These are phyloP conservation scores for Scheffersomyces coipomensis DNA, from an alignment of 805 yeast genomes.

Conservation along the genomic window DNA sequence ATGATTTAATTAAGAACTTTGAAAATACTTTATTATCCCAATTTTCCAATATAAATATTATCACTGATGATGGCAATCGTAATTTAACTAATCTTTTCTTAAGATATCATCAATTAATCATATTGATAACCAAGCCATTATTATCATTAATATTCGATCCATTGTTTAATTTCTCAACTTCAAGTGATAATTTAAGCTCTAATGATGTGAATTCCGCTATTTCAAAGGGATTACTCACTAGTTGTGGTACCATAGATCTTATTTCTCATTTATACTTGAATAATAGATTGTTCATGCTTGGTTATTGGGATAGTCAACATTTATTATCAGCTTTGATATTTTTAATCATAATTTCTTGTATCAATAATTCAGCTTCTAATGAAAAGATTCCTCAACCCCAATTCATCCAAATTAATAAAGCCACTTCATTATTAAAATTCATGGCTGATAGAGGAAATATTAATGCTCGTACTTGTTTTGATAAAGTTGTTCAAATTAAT, in stretches of 20 bases:
- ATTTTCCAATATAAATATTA: conserved; percentile 7
- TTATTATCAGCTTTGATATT: conserved; percentile 30
- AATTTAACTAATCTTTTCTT: conserved; percentile 32
- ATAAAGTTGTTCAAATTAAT: conserved; percentile 26
- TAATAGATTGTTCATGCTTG: conserved; percentile 29
- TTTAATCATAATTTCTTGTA: conserved; percentile 21
- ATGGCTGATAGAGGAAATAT: conserved; percentile 36
- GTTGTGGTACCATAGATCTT: conserved; percentile 29
- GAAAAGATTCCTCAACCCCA: conserved; percentile 11
- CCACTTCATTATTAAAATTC: conserved; percentile 27
- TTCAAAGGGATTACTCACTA: conserved; percentile 24
- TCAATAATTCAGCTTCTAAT: conserved; percentile 5
- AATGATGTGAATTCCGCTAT: conserved; percentile 23
- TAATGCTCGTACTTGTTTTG: conserved; percentile 30
- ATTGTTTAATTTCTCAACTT: conserved; percentile 13
- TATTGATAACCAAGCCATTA: conserved; percentile 33
- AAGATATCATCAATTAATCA: conserved; percentile 33
- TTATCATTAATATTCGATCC: conserved; percentile 28
- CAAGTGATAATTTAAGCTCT: neutral
- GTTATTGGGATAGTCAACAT: conserved; percentile 42
- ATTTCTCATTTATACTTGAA: conserved; percentile 24
- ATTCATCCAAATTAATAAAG: conserved; percentile 19
- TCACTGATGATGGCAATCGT: conserved; percentile 16
- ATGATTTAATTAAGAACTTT: conserved; percentile 28
- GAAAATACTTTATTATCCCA: conserved; percentile 27